phyloP scores from a whole-genome alignment of 1,139 yeast genomes.

The Hemisphaericaspora xylanilytica region DNA sequence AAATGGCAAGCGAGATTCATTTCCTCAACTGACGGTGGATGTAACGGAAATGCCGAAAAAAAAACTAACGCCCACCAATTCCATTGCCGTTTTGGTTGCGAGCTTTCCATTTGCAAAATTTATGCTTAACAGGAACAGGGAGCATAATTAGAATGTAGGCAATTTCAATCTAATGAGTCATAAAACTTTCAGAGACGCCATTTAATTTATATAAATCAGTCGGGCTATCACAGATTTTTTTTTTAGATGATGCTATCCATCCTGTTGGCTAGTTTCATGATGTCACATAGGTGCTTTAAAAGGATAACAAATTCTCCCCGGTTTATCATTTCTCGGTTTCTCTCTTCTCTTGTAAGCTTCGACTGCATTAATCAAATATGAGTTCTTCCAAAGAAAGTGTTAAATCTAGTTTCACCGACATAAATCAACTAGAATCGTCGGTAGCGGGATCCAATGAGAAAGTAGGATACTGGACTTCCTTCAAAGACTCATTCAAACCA shows the following conservation, averaged over 20 bases:
- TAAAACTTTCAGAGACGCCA: background rate
- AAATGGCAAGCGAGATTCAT: background rate
- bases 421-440: background rate
- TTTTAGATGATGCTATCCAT: background rate
- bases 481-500: constrained; percentile 37
- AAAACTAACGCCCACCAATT: background rate
- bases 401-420: background rate
- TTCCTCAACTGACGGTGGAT: background rate
- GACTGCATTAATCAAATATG: background rate
- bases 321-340: background rate
- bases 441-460: constrained; percentile 1
- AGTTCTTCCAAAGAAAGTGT: constrained; percentile 1
- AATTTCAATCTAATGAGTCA: background rate
- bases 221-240: background rate
- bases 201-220: background rate
- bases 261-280: background rate
- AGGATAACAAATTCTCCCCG: background rate
- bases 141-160: background rate
- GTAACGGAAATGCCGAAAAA: background rate
- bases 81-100: background rate
- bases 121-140: background rate
- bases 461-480: constrained; percentile 23
- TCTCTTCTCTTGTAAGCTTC: background rate
- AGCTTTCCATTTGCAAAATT: background rate
- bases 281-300: constrained; percentile 1